A percentile compares a stretch with the other conserved stretches of the same genome.
phyloP scores from a whole-genome alignment of 108 stramenopile species.

The Conticribra weissflogii region DNA sequence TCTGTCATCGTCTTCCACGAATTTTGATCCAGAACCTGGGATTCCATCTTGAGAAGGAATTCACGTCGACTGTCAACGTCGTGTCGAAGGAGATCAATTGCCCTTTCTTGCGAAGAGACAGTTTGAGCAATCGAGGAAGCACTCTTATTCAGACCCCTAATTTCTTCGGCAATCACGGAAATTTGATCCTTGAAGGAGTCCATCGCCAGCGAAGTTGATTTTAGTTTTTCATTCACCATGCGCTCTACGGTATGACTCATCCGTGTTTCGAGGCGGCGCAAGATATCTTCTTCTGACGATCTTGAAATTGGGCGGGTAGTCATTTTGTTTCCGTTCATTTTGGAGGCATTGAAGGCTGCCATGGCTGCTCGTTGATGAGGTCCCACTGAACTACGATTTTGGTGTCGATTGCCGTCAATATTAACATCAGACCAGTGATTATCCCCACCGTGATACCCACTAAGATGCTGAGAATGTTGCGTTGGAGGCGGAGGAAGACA shows the following conservation, averaged over 20 bases:
- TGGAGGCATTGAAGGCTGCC: conserved; percentile 18
- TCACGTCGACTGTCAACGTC: conserved; percentile 20
- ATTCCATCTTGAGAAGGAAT: conserved; percentile 17
- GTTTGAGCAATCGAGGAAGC: conserved; percentile 4
- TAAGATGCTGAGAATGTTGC: background rate
- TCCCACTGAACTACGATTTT: conserved; percentile 5
- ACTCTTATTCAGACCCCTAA: conserved; percentile 17
- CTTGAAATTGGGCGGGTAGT: conserved; percentile 13
- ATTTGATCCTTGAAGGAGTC: conserved; percentile 45
- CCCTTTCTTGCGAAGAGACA: conserved; percentile 19
- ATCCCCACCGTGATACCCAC: too few species aligned
- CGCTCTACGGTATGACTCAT: conserved; percentile 17
- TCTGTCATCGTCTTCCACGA: conserved; percentile 1
- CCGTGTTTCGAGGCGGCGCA: conserved; percentile 1
- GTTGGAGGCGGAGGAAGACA: background rate
- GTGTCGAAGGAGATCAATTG: conserved; percentile 17
- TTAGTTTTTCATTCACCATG: conserved; percentile 19
- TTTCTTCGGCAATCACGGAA: conserved; percentile 18
- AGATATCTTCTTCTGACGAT: conserved; percentile 8
- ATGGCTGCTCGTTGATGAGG: conserved; percentile 21
- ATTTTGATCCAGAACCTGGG: conserved; percentile 18
- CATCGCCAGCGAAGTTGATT: conserved; percentile 12
- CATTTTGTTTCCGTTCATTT: conserved; percentile 6
- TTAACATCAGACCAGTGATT: background rate
- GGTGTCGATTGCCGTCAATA: background rate